Evolutionary conservation across 73 alveolate genomes (phyloP), one percentile per base, ranked within the genome.

Genomic region (Paraurostyla sp.): DNA sequence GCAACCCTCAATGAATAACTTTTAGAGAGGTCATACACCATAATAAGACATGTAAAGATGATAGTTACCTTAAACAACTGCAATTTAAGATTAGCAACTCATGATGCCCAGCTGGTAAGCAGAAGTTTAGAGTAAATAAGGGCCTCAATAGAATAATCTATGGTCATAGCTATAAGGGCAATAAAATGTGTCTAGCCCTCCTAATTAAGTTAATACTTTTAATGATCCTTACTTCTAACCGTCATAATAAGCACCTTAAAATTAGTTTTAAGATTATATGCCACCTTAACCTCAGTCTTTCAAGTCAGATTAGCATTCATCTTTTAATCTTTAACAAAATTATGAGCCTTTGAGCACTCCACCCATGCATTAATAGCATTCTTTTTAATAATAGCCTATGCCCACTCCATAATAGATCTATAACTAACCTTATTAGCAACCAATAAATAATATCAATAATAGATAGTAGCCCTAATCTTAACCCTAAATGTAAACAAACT

Each of bases 381-480:
- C 57, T 18, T 18, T 46, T 15, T 18, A 46, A 46, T 46, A 46
- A 46, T 15, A 46, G n/a, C n/a, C n/a, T 46, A 18, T 46, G 57
- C 57, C 57, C 13, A 46, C 18, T 46, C 18, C 57, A 15, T 46
- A 46, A 46, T 18, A 13, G 13, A 46, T 13, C 57, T 15, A 18
- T 46, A 13, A 46, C 13, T 46, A 13, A 46, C 13, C 23, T 18
- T 46, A 46, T 15, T 46, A 15, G 18, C 57, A 18, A 46, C 57
- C 57, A 46, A 46, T 15, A 15, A 46, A 46, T 46, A 46, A 46
- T 46, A 46, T 15, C 18, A 46, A 46, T 46, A 46, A 56, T 56
- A 56, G 36, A 69, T 69, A 69, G 42, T 30, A 30, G 80, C 80
- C 80, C 16, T 2, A 15, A 27, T 22, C 80, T n/a, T n/a, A n/a